Evolutionary conservation across 129 eudicot genomes (phyloP).

Genomic region (Centaurea solstitialis): DNA sequence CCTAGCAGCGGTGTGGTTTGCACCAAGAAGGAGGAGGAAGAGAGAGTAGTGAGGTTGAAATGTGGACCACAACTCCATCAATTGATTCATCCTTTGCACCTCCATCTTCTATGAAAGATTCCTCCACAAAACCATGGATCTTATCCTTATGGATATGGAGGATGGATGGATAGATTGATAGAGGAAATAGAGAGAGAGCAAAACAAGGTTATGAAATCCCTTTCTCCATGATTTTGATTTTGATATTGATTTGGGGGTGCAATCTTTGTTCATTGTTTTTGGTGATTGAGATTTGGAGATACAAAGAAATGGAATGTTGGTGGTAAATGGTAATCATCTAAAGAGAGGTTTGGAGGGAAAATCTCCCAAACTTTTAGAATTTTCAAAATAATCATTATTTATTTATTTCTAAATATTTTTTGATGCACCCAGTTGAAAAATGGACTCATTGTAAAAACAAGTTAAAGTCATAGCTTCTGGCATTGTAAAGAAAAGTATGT

Average conservation of each 20-base stretch:
- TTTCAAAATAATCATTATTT: too few relatives aligned
- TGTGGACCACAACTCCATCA: slow-evolving; percentile 44
- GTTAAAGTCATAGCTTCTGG: too few relatives aligned
- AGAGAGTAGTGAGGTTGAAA: slow-evolving; percentile 19
- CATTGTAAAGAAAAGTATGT: too few relatives aligned
- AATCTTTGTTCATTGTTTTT: not conserved
- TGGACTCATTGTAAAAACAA: too few relatives aligned
- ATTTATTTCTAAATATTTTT: too few relatives aligned
- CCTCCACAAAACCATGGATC: slow-evolving; percentile 25
- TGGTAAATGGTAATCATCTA: not conserved
- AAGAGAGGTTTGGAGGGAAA: slow-evolving; percentile 19
- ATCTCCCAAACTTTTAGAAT: not conserved
- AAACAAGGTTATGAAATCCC: slow-evolving; percentile 8
- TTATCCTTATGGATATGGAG: slow-evolving; percentile 9
- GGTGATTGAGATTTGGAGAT: slow-evolving; percentile 14
- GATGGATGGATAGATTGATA: slow-evolving; percentile 11
- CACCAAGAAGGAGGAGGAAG: slow-evolving; percentile 51
- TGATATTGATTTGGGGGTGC: not conserved
- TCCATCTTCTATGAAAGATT: slow-evolving; percentile 41
- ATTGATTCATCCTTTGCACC: slow-evolving; percentile 42
- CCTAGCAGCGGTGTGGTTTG: slow-evolving; percentile 58
- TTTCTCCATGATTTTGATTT: not conserved
- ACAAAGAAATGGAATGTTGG: slow-evolving; percentile 4
- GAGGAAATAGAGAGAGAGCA: too few relatives aligned
- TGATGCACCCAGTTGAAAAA: too few relatives aligned